phyloP scores from a whole-genome alignment of 495 filamentous ascomycete genomes.

The Lasiosphaeria hispida region DNA sequence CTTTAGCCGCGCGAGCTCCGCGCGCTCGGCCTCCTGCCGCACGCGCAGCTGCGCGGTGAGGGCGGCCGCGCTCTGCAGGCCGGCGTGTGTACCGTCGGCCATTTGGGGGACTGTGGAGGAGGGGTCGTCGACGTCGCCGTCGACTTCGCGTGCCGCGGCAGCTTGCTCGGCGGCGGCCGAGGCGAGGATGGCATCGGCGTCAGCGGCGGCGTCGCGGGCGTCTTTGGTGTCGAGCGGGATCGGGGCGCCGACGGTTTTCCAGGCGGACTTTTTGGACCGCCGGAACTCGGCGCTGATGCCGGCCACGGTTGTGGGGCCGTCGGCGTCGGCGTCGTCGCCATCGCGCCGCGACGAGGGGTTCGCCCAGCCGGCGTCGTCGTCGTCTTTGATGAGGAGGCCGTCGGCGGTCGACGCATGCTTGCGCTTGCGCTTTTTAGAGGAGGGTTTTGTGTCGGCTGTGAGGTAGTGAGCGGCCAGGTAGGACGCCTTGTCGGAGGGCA shows the following conservation, averaged over 20 bases:
- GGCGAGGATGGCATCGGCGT: constrained; percentile 69
- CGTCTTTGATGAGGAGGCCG: constrained; percentile 87
- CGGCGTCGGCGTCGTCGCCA: constrained; percentile 42
- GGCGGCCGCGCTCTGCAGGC: constrained; percentile 77
- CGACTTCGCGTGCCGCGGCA: constrained; percentile 44
- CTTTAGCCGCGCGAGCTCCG: constrained; percentile 42
- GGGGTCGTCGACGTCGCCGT: constrained; percentile 36
- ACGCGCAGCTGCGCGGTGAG: constrained; percentile 70
- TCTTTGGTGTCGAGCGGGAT: constrained; percentile 67
- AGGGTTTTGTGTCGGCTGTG: constrained; percentile 65
- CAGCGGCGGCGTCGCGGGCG: constrained; percentile 67
- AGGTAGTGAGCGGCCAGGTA: constrained; percentile 97
- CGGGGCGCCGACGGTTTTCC: constrained; percentile 66
- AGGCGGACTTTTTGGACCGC: constrained; percentile 70
- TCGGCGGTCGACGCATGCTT: constrained; percentile 54
- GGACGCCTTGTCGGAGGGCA: constrained; percentile 67
- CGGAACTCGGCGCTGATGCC: constrained; percentile 68
- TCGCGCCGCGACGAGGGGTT: constrained; percentile 41
- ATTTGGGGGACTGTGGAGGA: constrained; percentile 47
- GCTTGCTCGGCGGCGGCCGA: constrained; percentile 64
- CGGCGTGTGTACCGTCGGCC: constrained; percentile 81
- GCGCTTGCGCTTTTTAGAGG: constrained; percentile 80
- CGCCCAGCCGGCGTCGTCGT: constrained; percentile 74
- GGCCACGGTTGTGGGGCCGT: constrained; percentile 46
- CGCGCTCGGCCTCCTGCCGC: constrained; percentile 50